These are phyloP conservation scores for Hemileccinum rubropunctum DNA, from an alignment of 768 basidiomycete species.

Conservation along the genomic window DNA sequence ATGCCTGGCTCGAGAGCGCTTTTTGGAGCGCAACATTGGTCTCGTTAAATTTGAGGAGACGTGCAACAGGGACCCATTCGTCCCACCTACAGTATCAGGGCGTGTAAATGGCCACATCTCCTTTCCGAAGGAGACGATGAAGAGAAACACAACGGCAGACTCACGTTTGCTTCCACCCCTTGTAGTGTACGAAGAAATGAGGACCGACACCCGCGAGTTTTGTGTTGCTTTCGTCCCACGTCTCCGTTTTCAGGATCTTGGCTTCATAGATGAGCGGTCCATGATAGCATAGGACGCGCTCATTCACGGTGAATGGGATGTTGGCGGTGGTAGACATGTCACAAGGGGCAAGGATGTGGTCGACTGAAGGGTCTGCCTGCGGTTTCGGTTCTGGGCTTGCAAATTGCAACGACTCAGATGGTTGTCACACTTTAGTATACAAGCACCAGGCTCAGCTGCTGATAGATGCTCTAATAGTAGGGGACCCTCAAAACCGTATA, in stretches of 20 bases:
- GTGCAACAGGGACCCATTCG: constrained; percentile 86
- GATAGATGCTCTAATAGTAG: too few species aligned
- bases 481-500: too few species aligned
- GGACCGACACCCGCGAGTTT: constrained; percentile 62
- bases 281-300: constrained; percentile 91
- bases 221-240: constrained; percentile 61
- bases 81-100: constrained; percentile 67
- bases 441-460: too few species aligned
- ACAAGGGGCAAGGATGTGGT: too few species aligned
- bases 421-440: too few species aligned
- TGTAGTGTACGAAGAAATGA: constrained; percentile 97
- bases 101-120: not conserved
- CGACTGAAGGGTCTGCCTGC: too few species aligned
- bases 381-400: too few species aligned
- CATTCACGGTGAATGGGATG: constrained; percentile 52
- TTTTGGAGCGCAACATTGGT: constrained; percentile 78
- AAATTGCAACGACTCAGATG: too few species aligned
- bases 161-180: constrained; percentile 99
- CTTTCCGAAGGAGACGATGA: too few species aligned
- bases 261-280: constrained; percentile 96
- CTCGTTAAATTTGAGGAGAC: constrained; percentile 85
- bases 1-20: constrained; percentile 47
- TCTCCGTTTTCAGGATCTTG: constrained; percentile 73
- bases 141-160: constrained; percentile 22
- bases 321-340: constrained; percentile 13